These are phyloP conservation scores for Cyberlindnera maritima DNA, from an alignment of 805 yeast species.

Conservation along the genomic window DNA sequence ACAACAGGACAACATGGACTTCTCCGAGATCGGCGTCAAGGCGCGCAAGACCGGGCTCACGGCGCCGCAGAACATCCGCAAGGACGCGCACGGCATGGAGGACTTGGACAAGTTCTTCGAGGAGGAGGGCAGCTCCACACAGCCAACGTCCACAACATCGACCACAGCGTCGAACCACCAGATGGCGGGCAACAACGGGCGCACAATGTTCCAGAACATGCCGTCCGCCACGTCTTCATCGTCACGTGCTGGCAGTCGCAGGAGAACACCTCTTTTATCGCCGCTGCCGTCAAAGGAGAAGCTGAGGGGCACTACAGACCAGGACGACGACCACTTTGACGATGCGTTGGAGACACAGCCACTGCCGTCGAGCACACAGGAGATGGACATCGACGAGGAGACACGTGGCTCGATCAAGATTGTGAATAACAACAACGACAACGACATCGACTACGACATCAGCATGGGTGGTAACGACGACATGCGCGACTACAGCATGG, in stretches of 20 bases:
- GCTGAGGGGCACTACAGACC: slow-evolving; percentile 11
- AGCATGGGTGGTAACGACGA: not conserved
- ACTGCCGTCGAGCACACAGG: slow-evolving; percentile 9
- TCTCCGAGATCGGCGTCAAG: slow-evolving; percentile 49
- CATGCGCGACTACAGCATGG: not conserved
- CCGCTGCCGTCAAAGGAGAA: slow-evolving; percentile 10
- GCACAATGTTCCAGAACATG: not conserved
- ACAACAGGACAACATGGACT: slow-evolving; percentile 31
- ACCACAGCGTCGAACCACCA: slow-evolving; percentile 1
- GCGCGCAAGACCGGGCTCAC: slow-evolving; percentile 67
- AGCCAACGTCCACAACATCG: not conserved
- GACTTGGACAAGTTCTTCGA: slow-evolving; percentile 66
- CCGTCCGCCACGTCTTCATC: not conserved
- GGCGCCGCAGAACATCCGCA: slow-evolving; percentile 43
- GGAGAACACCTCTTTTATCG: slow-evolving; percentile 18
- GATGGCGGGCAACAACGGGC: not conserved
- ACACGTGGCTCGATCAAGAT: slow-evolving; percentile 19
- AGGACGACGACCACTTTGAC: slow-evolving; percentile 17
- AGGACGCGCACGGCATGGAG: slow-evolving; percentile 64
- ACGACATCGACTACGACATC: not conserved
- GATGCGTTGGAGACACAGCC: slow-evolving; percentile 24
- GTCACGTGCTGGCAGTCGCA: slow-evolving; percentile 1
- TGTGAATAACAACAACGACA: slow-evolving; percentile 9
- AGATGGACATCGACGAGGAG: slow-evolving; percentile 31
- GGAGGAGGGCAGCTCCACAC: slow-evolving; percentile 30